phyloP scores from a whole-genome alignment of 768 basidiomycete genomes.

The Russula virescens region DNA sequence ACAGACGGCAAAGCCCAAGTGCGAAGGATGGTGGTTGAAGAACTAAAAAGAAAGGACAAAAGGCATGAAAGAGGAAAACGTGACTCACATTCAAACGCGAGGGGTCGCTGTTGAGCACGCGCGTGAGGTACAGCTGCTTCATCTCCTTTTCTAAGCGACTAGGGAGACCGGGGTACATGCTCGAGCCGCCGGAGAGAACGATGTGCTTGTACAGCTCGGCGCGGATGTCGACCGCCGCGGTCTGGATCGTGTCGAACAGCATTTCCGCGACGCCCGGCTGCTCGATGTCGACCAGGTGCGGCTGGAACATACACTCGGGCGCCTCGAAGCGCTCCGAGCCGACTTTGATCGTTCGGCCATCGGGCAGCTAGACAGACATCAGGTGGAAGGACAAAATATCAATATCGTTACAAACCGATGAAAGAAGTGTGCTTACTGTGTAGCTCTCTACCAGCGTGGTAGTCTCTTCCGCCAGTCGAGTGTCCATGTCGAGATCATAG shows the following conservation, averaged over 20 bases:
- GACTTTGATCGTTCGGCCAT: constrained; percentile 94
- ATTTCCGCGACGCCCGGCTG: constrained; percentile 98
- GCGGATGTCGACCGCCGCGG: constrained; percentile 84
- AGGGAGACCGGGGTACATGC: constrained; percentile 98
- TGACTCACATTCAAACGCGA: constrained; percentile 66
- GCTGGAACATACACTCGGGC: constrained; percentile 99
- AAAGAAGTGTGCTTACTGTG: constrained; percentile 46
- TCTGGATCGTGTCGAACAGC: constrained; percentile 94
- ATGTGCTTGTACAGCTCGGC: constrained; percentile 95
- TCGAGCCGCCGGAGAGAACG: constrained; percentile 94
- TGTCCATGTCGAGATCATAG: constrained; percentile 96
- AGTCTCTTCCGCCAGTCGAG: constrained; percentile 89
- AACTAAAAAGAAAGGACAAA: no score
- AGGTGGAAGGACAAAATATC: constrained; percentile 44
- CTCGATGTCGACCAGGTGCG: constrained; percentile 93
- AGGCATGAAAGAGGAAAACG: constrained; percentile 32
- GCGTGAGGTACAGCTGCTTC: constrained; percentile 95
- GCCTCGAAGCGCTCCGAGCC: constrained; percentile 98
- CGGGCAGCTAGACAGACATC: constrained; percentile 42
- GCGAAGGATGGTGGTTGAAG: neutral
- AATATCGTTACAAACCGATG: neutral
- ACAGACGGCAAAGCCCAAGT: neutral
- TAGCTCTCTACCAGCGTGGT: constrained; percentile 95
- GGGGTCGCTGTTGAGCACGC: constrained; percentile 81
- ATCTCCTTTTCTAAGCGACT: constrained; percentile 98